Conservation (phyloP, 352 stramenopile species). For the Globisporangium lucens region DNA sequence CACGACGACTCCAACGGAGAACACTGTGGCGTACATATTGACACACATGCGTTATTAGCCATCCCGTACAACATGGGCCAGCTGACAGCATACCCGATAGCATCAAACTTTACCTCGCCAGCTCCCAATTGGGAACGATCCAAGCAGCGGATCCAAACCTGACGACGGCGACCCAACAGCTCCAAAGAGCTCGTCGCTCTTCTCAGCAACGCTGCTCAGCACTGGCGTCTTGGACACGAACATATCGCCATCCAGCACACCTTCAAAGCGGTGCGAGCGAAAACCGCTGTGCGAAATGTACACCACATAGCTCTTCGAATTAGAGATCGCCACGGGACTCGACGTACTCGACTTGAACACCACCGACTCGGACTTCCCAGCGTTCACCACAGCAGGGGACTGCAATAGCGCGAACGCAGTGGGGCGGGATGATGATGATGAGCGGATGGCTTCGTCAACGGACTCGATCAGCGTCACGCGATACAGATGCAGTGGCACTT, state of each 20-base stretch:
- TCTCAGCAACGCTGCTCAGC: conserved; percentile 15
- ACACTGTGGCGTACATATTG: conserved; percentile 24
- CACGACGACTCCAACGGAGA: conserved; percentile 46
- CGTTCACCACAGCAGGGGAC: conserved; percentile 26
- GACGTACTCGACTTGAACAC: conserved; percentile 32
- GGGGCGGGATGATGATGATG: not conserved
- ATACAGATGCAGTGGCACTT: conserved; percentile 50
- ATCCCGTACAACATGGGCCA: too few species aligned
- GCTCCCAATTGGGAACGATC: conserved; percentile 39
- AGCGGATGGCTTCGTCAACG: conserved; percentile 7
- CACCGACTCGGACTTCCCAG: conserved; percentile 21
- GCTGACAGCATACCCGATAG: not conserved
- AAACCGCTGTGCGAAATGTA: conserved; percentile 70
- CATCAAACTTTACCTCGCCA: conserved; percentile 45
- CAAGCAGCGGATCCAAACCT: conserved; percentile 26
- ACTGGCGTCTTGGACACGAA: conserved; percentile 23
- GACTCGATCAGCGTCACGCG: conserved; percentile 25
- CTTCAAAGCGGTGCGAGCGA: conserved; percentile 49
- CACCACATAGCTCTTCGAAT: conserved; percentile 32
- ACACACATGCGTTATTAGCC: not conserved
- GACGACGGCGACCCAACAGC: conserved; percentile 27
- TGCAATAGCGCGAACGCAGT: conserved; percentile 31
- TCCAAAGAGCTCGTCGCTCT: conserved; percentile 27
- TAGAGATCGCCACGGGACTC: conserved; percentile 19
- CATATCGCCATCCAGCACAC: conserved; percentile 32